A percentile compares a stretch with the other conserved stretches of the same genome.
These are phyloP conservation scores for Hypoxylon rubiginosum DNA, from an alignment of 2,329 filamentous ascomycete genomes.

Conservation along the genomic window DNA sequence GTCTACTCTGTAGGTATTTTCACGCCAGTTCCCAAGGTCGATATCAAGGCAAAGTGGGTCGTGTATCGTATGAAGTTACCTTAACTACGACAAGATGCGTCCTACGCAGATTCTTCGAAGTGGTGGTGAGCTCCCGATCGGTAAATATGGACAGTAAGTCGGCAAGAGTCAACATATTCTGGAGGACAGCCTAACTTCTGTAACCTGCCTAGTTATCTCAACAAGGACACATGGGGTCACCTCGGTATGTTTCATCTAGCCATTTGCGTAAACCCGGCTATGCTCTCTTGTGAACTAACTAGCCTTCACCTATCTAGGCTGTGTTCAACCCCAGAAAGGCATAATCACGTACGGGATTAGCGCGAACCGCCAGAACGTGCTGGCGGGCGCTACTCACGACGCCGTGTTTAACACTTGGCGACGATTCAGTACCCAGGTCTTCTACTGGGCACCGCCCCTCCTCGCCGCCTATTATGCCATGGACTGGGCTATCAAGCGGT, in stretches of 20 bases:
- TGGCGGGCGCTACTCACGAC: constrained; percentile 80
- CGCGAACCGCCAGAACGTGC: constrained; percentile 87
- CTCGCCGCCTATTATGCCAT: constrained; percentile 83
- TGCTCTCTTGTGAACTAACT: background rate
- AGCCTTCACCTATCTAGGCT: constrained; percentile 55
- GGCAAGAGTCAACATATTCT: background rate
- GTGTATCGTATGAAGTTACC: background rate
- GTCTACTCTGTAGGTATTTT: background rate
- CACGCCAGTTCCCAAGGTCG: background rate
- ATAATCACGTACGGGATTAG: constrained; percentile 79
- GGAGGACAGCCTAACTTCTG: constrained; percentile 1
- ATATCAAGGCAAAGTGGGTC: background rate
- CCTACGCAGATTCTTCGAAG: constrained; percentile 34
- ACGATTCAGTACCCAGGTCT: constrained; percentile 83
- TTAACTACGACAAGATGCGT: constrained; percentile 21
- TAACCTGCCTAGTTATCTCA: constrained; percentile 28
- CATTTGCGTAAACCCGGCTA: constrained; percentile 30
- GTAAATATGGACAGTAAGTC: constrained; percentile 40
- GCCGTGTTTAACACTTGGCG: constrained; percentile 96
- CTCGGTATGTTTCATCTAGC: constrained; percentile 28
- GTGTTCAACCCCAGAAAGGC: constrained; percentile 67
- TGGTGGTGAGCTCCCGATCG: constrained; percentile 26
- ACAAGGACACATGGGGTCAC: constrained; percentile 42
- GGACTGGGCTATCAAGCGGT: constrained; percentile 93
- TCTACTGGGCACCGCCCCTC: constrained; percentile 87